Evolutionary conservation across 257 asterid species (phyloP).

Genomic region (Jacaranda copaia): DNA sequence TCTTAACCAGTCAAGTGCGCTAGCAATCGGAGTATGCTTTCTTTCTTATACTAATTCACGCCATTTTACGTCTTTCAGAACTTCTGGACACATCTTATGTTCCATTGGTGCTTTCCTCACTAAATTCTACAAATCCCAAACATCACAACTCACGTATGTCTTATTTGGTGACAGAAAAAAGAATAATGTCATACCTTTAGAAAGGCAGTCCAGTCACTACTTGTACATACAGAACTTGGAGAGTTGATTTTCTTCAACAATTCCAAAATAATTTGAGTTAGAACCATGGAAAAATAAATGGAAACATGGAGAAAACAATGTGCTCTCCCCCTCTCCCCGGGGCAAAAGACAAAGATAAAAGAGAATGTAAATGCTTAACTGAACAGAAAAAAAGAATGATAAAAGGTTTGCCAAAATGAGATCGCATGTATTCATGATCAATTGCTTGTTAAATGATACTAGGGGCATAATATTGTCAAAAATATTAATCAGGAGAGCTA

Average conservation of each 20-base stretch:
- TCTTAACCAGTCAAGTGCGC: constrained; percentile 10
- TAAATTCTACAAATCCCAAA: constrained; percentile 14
- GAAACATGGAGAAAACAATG: constrained; percentile 33
- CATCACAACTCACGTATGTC: not conserved
- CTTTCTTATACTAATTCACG: no score
- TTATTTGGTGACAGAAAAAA: constrained; percentile 4
- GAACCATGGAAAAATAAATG: constrained; percentile 30
- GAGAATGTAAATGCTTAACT: not conserved
- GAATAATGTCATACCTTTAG: constrained; percentile 70
- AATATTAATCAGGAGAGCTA: constrained; percentile 23
- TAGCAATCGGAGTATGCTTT: not conserved
- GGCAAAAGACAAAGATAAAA: not conserved
- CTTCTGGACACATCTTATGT: not conserved
- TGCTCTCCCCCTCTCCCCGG: not conserved
- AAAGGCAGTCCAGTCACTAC: constrained; percentile 88
- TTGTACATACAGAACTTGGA: constrained; percentile 83
- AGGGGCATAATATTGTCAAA: constrained; percentile 30
- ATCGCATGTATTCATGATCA: constrained; percentile 4
- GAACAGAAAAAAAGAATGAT: not conserved
- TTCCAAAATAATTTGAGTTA: constrained; percentile 35
- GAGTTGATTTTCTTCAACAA: constrained; percentile 86
- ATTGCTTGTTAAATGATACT: constrained; percentile 21
- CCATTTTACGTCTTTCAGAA: constrained; percentile 7
- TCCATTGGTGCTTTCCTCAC: not conserved
- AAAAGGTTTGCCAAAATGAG: constrained; percentile 21